Base-by-base conservation (phyloP, 2,329 filamentous ascomycete genomes). In the Exophiala bonariae region DNA sequence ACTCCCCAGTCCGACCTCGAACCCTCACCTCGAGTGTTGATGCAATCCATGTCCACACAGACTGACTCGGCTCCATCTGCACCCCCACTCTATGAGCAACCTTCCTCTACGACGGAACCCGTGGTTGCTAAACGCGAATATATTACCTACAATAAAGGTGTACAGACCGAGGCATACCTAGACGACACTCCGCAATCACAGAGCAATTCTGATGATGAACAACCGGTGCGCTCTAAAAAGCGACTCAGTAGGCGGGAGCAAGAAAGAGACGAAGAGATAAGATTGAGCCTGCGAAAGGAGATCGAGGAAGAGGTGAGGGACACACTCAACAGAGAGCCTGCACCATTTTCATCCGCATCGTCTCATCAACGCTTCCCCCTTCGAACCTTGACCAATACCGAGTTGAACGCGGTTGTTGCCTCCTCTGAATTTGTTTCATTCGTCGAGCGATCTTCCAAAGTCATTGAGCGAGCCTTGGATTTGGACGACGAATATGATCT, bases 401-500 rank as follows among this genome's bases (percentile, higher is more conserved):
- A 99, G 66, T 75, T 96, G 31, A 83, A 87, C 57, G 93, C 92
- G 4, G 90, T 97, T 19, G 93, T 89, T 18, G 87, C 87, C 44
- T 96, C 92, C 1, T 84, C 92, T 22, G 93, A 97, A 41, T 99
- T 99, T 64, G 78, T 93, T 51, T 89, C 95, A 59, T 99, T 99
- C 63, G 83, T 99, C 22, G 93, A 99, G 62, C 82, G 89, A 59
- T 96, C 92, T 17, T 95, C 89, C 47, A 99, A 97, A 69, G 91
- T 99, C 39, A 92, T 99, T 59, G 93, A 99, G 72, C 83, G 93
- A 61, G 92, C 93, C 4, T 74, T 99, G 55, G 93, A 97, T 62
- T 41, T 55, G 28, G 86, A 96, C 63, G 86, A 96, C 63, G 89
- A 96, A 47, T 99, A 97, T 66, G 93, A 99, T 66, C 89, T 99